Conservation (phyloP, 106 monocot species). For the Dendrobium catenatum region DNA sequence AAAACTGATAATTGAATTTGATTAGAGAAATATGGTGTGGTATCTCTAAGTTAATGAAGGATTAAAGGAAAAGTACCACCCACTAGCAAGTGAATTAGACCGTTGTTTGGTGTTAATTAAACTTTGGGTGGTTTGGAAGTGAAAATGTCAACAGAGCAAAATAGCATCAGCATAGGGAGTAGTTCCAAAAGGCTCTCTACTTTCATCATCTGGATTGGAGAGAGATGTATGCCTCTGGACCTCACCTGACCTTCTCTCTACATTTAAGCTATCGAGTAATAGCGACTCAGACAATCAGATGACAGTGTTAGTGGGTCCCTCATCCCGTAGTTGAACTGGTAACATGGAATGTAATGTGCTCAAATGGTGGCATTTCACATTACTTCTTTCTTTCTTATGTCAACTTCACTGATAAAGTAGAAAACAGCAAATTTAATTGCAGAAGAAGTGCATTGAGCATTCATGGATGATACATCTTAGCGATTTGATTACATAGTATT, state of each 20-base stretch:
- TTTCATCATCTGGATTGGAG: not conserved
- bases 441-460: not conserved
- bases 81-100: no score
- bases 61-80: no score
- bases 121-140: no score
- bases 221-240: not conserved
- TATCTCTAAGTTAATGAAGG: no score
- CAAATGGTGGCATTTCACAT: not conserved
- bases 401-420: not conserved
- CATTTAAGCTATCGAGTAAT: not conserved
- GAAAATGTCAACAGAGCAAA: not conserved
- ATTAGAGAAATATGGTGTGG: no score
- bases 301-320: not conserved
- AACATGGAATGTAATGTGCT: not conserved
- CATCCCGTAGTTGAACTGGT: not conserved
- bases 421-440: not conserved
- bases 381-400: not conserved
- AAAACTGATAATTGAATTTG: no score
- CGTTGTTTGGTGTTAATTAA: no score
- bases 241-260: not conserved
- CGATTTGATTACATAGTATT: not conserved
- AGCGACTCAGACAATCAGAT: not conserved
- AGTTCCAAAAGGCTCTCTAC: not conserved
- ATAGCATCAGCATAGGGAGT: constrained; percentile 8
- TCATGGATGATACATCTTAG: constrained; percentile 1